Evolutionary conservation across 306 rosid species (phyloP), one percentile per base, ranked within the genome.

Genomic region (Herpetospermum pedunculosum): DNA sequence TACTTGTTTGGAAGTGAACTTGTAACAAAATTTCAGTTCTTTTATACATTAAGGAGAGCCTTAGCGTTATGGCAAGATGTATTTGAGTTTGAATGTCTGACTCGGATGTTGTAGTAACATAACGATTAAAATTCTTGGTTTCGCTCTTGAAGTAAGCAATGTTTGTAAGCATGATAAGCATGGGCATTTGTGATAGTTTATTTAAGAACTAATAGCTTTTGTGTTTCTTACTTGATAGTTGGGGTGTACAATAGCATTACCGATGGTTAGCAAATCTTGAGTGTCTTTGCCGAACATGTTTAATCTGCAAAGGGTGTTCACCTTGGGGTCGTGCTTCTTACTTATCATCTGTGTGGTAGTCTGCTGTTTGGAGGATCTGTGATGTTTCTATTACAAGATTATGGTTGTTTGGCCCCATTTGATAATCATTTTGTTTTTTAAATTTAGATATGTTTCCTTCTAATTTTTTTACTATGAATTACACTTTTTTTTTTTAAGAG

Each of bases 181-280:
- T 29, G 26, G 28, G 16, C 43, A 5, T 8, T 47, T 46, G 9
- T 47, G 15, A 9, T 28, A 47, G 58, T 70, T 25, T 43, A n/a
- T 74, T 78, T 76, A 25, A 16, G 6, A 75, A 60, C 68, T 60
- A 60, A 60, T 15, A 32, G 40, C 32, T 67, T 40, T 41, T 40
- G 8, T 67, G 2, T 65, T 40, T 38, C 18, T 67, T 43, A 40
- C 4, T 32, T 29, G 68, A 60, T 67, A 41, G 2, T 41, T 67
- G 46, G 70, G 40, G 5, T 30, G 12, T 9, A 19, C 29, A 62
- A 35, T 35, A 16, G 70, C 40, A n/a, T 63, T 34, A 34, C 2
- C 0, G 3, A 35, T 18, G 6, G 15, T 32, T 34, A 30, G 15
- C 5, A n/a, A 35, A 19, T 35, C 46, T 35, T 37, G 15, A 7